Percentiles rank a stretch among this genome's conserved stretches.
phyloP scores from a whole-genome alignment of 768 basidiomycete genomes.

The Auricularia sp. region DNA sequence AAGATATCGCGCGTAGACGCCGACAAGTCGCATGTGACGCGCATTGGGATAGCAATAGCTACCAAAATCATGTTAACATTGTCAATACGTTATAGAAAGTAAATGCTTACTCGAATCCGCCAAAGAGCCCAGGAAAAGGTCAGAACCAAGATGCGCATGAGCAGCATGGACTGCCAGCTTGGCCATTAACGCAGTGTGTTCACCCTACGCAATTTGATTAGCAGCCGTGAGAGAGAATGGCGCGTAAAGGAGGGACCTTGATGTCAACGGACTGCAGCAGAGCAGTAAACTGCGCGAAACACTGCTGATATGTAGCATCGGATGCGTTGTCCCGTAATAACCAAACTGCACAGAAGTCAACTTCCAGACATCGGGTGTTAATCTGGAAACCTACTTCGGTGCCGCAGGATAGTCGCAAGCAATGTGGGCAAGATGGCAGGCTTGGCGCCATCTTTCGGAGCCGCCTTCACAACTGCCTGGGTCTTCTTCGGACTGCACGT shows the following conservation, averaged over 20 bases:
- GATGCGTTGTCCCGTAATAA: slow-evolving; percentile 42
- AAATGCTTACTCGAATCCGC: slow-evolving; percentile 72
- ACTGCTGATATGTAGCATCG: slow-evolving; percentile 35
- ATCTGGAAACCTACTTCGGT: slow-evolving; percentile 46
- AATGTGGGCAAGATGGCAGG: slow-evolving; percentile 53
- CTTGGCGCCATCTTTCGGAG: slow-evolving; percentile 1
- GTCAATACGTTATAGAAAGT: too few relatives aligned
- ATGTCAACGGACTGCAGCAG: slow-evolving; percentile 47
- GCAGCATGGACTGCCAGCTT: slow-evolving; percentile 70
- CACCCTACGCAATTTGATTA: slow-evolving; percentile 37
- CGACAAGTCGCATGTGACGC: slow-evolving; percentile 44
- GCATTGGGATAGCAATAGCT: slow-evolving; percentile 83
- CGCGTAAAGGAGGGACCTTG: slow-evolving; percentile 32
- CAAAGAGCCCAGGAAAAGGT: slow-evolving; percentile 84
- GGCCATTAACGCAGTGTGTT: slow-evolving; percentile 65
- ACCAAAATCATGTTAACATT: background rate
- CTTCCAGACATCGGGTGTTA: slow-evolving; percentile 1
- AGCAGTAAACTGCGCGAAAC: slow-evolving; percentile 48
- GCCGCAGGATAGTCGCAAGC: slow-evolving; percentile 50
- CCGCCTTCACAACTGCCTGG: background rate
- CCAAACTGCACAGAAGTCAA: slow-evolving; percentile 41
- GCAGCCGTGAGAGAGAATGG: background rate
- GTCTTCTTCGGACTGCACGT: background rate
- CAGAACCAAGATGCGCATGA: slow-evolving; percentile 66
- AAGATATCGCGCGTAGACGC: slow-evolving; percentile 49